These are phyloP conservation scores for Byssothecium circinans DNA, from an alignment of 2,329 filamentous ascomycete genomes.

Conservation along the genomic window DNA sequence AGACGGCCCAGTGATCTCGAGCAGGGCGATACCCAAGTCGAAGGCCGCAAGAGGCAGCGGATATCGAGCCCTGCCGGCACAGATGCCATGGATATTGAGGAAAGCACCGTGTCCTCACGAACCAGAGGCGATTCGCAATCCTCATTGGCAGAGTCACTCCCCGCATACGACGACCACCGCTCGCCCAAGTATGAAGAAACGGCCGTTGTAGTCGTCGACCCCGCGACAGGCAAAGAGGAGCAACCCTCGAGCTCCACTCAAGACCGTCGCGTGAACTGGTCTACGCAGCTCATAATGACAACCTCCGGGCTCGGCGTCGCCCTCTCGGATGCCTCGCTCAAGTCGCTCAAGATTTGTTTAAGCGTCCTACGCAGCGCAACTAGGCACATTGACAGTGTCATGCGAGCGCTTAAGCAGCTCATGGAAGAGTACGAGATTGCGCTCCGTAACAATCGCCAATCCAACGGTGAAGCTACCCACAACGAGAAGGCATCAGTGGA, in stretches of 20 bases:
- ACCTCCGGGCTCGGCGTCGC: constrained; percentile 89
- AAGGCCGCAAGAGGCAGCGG: constrained; percentile 48
- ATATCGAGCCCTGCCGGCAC: constrained; percentile 39
- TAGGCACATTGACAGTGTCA: constrained; percentile 73
- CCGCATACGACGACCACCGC: constrained; percentile 78
- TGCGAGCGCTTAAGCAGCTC: constrained; percentile 71
- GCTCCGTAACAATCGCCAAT: constrained; percentile 32
- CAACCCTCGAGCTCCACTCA: constrained; percentile 25
- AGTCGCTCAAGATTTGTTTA: constrained; percentile 82
- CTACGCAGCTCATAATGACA: constrained; percentile 81
- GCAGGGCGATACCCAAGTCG: constrained; percentile 42
- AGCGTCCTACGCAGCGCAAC: constrained; percentile 80
- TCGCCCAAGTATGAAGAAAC: constrained; percentile 75
- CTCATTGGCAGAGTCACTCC: constrained; percentile 73
- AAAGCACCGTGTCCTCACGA: constrained; percentile 33
- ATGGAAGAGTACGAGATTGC: constrained; percentile 77
- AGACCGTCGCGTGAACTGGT: constrained; percentile 62
- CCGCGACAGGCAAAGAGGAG: constrained; percentile 30
- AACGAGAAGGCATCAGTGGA: constrained; percentile 16
- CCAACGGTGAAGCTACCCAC: constrained; percentile 21
- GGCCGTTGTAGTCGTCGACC: constrained; percentile 27
- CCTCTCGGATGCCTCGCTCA: constrained; percentile 84
- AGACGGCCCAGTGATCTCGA: constrained; percentile 57
- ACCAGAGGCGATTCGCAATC: constrained; percentile 61
- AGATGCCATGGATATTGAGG: constrained; percentile 54